phyloP scores from a whole-genome alignment of 2,329 filamentous ascomycete species.

The Xylaria sp. region DNA sequence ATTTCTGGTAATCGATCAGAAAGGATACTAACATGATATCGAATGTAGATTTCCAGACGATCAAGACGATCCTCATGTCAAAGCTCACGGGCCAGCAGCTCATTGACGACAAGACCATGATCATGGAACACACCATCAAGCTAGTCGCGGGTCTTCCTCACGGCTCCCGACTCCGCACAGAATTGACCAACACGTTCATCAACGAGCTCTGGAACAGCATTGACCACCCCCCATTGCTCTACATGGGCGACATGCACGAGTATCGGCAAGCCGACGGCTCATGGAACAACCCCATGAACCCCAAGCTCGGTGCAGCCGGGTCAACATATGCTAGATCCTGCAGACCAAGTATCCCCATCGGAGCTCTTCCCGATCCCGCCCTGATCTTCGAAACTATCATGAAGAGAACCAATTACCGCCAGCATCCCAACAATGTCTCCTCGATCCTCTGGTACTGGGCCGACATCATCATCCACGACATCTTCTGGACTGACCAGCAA shows the following conservation, averaged over 20 bases:
- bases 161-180: conserved; percentile 54
- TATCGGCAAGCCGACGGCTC: conserved; percentile 68
- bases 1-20: not conserved
- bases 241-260: conserved; percentile 55
- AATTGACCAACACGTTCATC: conserved; percentile 63
- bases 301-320: conserved; percentile 61
- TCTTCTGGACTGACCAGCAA: conserved; percentile 63
- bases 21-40: conserved; percentile 14
- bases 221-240: conserved; percentile 66
- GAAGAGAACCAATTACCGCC: conserved; percentile 46
- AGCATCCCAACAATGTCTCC: conserved; percentile 67
- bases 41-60: conserved; percentile 53
- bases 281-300: conserved; percentile 63
- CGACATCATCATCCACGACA: conserved; percentile 66
- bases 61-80: conserved; percentile 54
- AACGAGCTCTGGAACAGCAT: conserved; percentile 65
- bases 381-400: conserved; percentile 59
- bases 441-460: conserved; percentile 69
- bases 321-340: conserved; percentile 63
- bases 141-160: conserved; percentile 60
- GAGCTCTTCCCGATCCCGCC: conserved; percentile 61
- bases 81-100: conserved; percentile 59
- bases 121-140: conserved; percentile 70
- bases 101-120: conserved; percentile 69
- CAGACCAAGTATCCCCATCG: conserved; percentile 54